phyloP scores from a whole-genome alignment of 179 eudicot species.

The Camellia oleifera region DNA sequence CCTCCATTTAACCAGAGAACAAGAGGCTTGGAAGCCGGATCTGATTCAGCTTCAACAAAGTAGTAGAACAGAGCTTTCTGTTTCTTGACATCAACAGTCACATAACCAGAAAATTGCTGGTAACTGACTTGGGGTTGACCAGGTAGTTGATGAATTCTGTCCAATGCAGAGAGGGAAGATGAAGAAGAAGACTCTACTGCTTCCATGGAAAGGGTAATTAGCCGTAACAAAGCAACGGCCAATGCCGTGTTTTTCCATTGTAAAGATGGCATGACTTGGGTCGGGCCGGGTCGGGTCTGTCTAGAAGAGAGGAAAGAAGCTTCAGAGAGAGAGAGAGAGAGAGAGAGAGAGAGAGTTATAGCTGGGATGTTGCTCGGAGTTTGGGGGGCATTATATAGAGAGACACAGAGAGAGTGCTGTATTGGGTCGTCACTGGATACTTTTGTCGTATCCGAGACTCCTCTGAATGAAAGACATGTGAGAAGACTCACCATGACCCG shows the following conservation, averaged over 20 bases:
- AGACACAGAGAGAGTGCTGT: background rate
- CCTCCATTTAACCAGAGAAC: conserved; percentile 79
- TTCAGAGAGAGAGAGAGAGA: background rate
- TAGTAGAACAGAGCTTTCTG: conserved; percentile 59
- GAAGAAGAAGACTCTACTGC: background rate
- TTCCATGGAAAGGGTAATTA: background rate
- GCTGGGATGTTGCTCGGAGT: background rate
- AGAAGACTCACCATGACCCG: background rate
- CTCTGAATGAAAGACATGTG: conserved; percentile 17
- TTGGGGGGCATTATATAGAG: conserved; percentile 1
- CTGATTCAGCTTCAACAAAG: conserved; percentile 59
- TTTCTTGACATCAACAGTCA: conserved; percentile 47
- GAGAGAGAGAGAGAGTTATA: background rate
- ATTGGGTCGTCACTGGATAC: background rate
- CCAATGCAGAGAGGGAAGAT: conserved; percentile 19
- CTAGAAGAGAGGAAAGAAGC: background rate
- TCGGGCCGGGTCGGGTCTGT: background rate
- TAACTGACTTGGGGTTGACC: conserved; percentile 57
- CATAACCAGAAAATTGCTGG: conserved; percentile 59
- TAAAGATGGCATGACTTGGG: conserved; percentile 17
- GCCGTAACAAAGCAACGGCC: conserved; percentile 19
- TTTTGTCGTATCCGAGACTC: conserved; percentile 17
- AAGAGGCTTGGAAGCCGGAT: conserved; percentile 52
- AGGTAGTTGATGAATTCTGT: conserved; percentile 40
- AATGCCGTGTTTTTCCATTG: conserved; percentile 19